These are phyloP conservation scores for Penicillium capsulatum DNA, from an alignment of 2,329 filamentous ascomycete genomes.

Conservation along the genomic window DNA sequence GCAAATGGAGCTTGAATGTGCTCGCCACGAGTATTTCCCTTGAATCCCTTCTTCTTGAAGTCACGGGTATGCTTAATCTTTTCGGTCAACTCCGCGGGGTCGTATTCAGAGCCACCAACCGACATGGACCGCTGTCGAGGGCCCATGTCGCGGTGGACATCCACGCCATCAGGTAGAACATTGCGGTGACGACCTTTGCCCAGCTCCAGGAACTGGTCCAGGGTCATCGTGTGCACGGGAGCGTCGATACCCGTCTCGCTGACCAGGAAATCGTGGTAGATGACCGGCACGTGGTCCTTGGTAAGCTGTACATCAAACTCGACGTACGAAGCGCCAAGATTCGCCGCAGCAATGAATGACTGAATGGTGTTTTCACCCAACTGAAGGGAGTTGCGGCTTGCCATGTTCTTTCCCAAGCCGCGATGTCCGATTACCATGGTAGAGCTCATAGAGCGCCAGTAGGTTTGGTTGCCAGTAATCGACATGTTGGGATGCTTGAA, in stretches of 20 bases:
- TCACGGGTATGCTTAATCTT: constrained; percentile 97
- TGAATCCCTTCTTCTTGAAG: constrained; percentile 92
- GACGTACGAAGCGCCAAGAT: constrained; percentile 73
- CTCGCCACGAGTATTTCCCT: constrained; percentile 87
- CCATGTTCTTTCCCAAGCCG: constrained; percentile 84
- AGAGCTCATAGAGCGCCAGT: constrained; percentile 88
- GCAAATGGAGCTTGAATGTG: constrained; percentile 96
- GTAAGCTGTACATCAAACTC: constrained; percentile 89
- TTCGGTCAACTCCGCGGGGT: constrained; percentile 55
- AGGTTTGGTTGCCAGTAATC: constrained; percentile 83
- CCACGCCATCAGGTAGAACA: constrained; percentile 37
- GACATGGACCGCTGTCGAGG: constrained; percentile 55
- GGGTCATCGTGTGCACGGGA: constrained; percentile 86
- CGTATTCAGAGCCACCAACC: constrained; percentile 50
- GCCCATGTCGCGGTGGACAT: constrained; percentile 13
- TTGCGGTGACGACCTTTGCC: constrained; percentile 51
- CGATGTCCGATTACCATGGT: constrained; percentile 76
- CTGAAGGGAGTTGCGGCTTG: constrained; percentile 79
- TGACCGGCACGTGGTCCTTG: constrained; percentile 97
- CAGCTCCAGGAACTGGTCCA: constrained; percentile 88
- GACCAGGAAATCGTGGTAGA: constrained; percentile 97
- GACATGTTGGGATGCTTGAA: constrained; percentile 93
- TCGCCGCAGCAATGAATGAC: constrained; percentile 94
- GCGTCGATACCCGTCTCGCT: constrained; percentile 97
- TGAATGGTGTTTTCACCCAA: constrained; percentile 93